phyloP scores from a whole-genome alignment of 805 yeast species.

The Kurtzmaniella cleridarum region DNA sequence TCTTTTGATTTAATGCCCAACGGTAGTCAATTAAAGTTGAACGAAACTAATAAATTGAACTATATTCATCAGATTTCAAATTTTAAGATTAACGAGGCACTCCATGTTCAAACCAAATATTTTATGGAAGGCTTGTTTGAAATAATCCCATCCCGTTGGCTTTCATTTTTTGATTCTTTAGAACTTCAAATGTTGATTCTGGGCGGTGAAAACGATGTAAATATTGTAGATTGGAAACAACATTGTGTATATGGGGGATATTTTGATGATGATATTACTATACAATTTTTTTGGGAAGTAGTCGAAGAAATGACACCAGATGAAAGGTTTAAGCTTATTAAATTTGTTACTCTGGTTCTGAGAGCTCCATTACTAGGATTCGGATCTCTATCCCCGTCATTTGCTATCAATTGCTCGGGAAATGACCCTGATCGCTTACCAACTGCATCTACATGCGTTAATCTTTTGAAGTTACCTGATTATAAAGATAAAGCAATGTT shows the following conservation, averaged over 20 bases:
- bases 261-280: slow-evolving; percentile 48
- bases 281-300: slow-evolving; percentile 68
- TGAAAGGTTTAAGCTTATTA: slow-evolving; percentile 63
- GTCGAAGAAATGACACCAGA: slow-evolving; percentile 58
- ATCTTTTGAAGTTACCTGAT: slow-evolving; percentile 79
- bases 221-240: slow-evolving; percentile 60
- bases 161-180: slow-evolving; percentile 75
- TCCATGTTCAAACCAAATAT: slow-evolving; percentile 52
- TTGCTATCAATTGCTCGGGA: slow-evolving; percentile 75
- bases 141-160: slow-evolving; percentile 69
- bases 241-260: slow-evolving; percentile 68
- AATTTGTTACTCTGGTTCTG: slow-evolving; percentile 89
- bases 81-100: slow-evolving; percentile 64
- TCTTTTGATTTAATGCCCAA: slow-evolving; percentile 55
- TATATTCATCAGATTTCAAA: slow-evolving; percentile 76
- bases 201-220: slow-evolving; percentile 68
- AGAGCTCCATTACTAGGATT: slow-evolving; percentile 91
- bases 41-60: slow-evolving; percentile 53
- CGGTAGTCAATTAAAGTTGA: slow-evolving; percentile 58
- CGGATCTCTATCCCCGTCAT: slow-evolving; percentile 62
- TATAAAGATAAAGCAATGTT: slow-evolving; percentile 58
- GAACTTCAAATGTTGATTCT: slow-evolving; percentile 83
- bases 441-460: slow-evolving; percentile 91
- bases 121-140: slow-evolving; percentile 69
- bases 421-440: slow-evolving; percentile 59